Conservation (phyloP, 2,329 filamentous ascomycete species). For the Aspergillus pseudoterreus region DNA sequence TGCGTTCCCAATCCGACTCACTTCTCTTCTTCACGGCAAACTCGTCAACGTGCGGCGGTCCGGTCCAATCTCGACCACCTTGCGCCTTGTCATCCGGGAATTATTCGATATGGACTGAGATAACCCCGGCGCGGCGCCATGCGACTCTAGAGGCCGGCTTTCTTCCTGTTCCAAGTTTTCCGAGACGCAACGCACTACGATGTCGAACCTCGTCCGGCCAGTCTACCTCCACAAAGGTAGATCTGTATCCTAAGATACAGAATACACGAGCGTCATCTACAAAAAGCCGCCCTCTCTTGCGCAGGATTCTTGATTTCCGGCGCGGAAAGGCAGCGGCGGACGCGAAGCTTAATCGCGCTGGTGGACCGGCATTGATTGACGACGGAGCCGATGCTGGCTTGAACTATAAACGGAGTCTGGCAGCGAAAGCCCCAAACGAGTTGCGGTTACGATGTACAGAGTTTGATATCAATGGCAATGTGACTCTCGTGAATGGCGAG, state of each 20-base stretch:
- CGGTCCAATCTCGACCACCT: conserved; percentile 11
- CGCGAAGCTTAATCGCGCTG: conserved; percentile 50
- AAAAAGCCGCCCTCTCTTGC: conserved; percentile 31
- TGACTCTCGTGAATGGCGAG: conserved; percentile 88
- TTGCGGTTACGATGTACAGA: conserved; percentile 88
- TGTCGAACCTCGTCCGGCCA: conserved; percentile 9
- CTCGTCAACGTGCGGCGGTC: conserved; percentile 21
- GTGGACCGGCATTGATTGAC: conserved; percentile 57
- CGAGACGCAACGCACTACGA: conserved; percentile 8
- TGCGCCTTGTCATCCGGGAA: conserved; percentile 11
- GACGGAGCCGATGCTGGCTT: conserved; percentile 60
- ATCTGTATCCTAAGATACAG: conserved; percentile 6
- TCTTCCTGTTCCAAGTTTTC: conserved; percentile 18
- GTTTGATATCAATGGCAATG: conserved; percentile 86
- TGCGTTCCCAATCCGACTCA: conserved; percentile 66
- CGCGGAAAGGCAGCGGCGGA: conserved; percentile 28
- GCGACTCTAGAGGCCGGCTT: conserved; percentile 29
- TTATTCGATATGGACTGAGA: conserved; percentile 20
- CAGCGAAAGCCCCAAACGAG: conserved; percentile 76
- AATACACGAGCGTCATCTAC: conserved; percentile 30
- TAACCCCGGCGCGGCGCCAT: conserved; percentile 16
- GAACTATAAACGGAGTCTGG: conserved; percentile 65
- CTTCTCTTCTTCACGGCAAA: conserved; percentile 50
- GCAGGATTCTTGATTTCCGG: conserved; percentile 34
- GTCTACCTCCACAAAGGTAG: conserved; percentile 3